Conservation (phyloP, 805 yeast genomes). For the Ogataea chonburiensis region DNA sequence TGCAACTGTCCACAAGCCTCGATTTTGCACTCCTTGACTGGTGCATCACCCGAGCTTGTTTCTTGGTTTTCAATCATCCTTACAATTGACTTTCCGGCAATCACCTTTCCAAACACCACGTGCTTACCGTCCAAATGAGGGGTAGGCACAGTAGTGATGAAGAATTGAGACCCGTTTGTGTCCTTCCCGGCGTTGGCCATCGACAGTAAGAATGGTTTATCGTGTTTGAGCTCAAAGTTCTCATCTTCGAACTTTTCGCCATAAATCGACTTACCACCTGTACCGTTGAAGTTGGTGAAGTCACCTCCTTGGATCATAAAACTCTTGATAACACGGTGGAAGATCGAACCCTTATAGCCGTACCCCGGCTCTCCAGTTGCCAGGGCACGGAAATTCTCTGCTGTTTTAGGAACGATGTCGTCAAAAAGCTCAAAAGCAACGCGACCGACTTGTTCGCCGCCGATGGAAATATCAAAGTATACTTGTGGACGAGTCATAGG, state of each 20-base stretch:
- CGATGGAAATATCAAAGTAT: slow-evolving; percentile 77
- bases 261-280: slow-evolving; percentile 81
- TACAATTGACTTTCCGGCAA: slow-evolving; percentile 77
- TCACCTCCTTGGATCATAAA: slow-evolving; percentile 97
- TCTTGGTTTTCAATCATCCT: slow-evolving; percentile 71
- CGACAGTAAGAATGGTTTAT: slow-evolving; percentile 80
- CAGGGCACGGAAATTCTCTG: slow-evolving; percentile 84
- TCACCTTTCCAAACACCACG: slow-evolving; percentile 91
- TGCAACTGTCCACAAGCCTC: slow-evolving; percentile 78
- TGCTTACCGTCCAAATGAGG: slow-evolving; percentile 96
- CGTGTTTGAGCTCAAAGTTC: slow-evolving; percentile 73
- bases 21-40: slow-evolving; percentile 66
- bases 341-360: slow-evolving; percentile 80
- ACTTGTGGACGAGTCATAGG: slow-evolving; percentile 48
- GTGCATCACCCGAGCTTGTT: slow-evolving; percentile 69
- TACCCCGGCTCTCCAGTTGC: slow-evolving; percentile 86
- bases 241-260: slow-evolving; percentile 92
- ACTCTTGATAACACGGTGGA: slow-evolving; percentile 86
- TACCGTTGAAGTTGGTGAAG: slow-evolving; percentile 68
- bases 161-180: slow-evolving; percentile 95
- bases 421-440: slow-evolving; percentile 67
- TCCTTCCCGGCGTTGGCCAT: slow-evolving; percentile 98
- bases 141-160: slow-evolving; percentile 87
- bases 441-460: slow-evolving; percentile 68
- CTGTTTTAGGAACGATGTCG: slow-evolving; percentile 74